Evolutionary conservation across 805 yeast species (phyloP), one percentile per base, ranked within the genome.

Genomic region (Yarrowia sp.): DNA sequence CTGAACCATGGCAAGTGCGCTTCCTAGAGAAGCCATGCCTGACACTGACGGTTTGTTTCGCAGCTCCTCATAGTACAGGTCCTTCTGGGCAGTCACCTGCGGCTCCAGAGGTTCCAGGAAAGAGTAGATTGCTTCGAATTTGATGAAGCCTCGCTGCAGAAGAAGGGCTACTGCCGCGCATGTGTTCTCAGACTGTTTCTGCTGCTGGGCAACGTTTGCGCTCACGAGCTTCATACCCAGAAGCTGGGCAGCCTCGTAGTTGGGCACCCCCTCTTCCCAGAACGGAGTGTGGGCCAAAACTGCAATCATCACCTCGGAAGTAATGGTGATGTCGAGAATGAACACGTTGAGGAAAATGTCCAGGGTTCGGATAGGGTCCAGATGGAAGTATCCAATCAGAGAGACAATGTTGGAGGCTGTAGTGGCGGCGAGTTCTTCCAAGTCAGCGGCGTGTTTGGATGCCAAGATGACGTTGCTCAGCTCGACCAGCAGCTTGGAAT

Each of bases 331-430:
- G 60, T 80, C 79, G 65, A 79, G 78, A 2, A 84, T 73, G 60
- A 84, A 83, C 2, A 90, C 73, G 56, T 85, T 86, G 40, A 92
- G 72, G 9, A 90, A 70, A 0, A 90, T 68, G 71, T 91, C 90
- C 61, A 92, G 80, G 33, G 86, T 85, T 69, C 93, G 82, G 64
- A 84, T 83, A 0, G 94, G 87, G 73, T 93, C 97, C 61, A 92
- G 80, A 65, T 84, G 83, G 75, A 86, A 92, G 74, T 88, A 91
- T 1, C 95, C 97, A 66, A 88, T 88, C 8, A 89, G 74, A 36
- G 82, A 81, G 56, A 85, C 83, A 15, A 89, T 79, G 71, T 84
- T 39, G 6, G 58, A 42, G 4, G 49, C 60, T 1, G 49, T 39
- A 17, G 24, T 33, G 2, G 3, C n/a, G 14, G 60, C 61, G 4